Evolutionary conservation across 352 stramenopile species (phyloP).

Genomic region (Pythium rishiriense): DNA sequence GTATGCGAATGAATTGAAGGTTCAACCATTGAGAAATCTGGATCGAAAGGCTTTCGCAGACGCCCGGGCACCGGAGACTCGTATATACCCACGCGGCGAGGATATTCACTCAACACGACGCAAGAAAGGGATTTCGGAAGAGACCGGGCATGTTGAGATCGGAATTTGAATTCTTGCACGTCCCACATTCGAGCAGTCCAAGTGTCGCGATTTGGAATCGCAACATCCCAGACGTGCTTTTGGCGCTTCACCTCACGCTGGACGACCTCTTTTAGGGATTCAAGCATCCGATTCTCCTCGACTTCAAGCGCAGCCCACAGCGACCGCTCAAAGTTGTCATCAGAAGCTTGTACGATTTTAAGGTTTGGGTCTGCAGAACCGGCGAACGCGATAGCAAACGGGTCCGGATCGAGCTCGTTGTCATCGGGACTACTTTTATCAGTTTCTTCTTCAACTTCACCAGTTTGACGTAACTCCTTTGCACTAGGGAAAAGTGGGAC

Average conservation of each 20-base stretch:
- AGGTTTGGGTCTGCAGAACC: constrained; percentile 10
- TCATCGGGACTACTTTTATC: neutral
- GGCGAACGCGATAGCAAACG: constrained; percentile 29
- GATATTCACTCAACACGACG: constrained; percentile 12
- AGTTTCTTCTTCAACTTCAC: constrained; percentile 6
- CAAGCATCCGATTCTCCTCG: constrained; percentile 77
- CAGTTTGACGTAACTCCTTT: constrained; percentile 43
- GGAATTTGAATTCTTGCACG: constrained; percentile 68
- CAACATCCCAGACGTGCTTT: neutral
- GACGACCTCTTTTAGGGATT: constrained; percentile 49
- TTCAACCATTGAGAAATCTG: constrained; percentile 28
- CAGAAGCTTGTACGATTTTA: constrained; percentile 4
- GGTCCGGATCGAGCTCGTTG: constrained; percentile 15
- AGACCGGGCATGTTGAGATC: constrained; percentile 58
- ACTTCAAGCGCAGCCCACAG: constrained; percentile 79
- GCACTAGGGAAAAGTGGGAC: constrained; percentile 69
- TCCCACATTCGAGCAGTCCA: constrained; percentile 69
- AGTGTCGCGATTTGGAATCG: constrained; percentile 19
- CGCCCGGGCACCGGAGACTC: constrained; percentile 69
- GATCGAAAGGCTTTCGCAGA: constrained; percentile 53
- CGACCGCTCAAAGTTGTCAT: constrained; percentile 54
- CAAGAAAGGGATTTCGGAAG: constrained; percentile 10
- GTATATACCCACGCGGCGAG: constrained; percentile 50
- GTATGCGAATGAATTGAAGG: neutral
- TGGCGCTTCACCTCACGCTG: constrained; percentile 16